These are phyloP conservation scores for Cyclotella kingstonii DNA, from an alignment of 108 stramenopile species.

Conservation along the genomic window DNA sequence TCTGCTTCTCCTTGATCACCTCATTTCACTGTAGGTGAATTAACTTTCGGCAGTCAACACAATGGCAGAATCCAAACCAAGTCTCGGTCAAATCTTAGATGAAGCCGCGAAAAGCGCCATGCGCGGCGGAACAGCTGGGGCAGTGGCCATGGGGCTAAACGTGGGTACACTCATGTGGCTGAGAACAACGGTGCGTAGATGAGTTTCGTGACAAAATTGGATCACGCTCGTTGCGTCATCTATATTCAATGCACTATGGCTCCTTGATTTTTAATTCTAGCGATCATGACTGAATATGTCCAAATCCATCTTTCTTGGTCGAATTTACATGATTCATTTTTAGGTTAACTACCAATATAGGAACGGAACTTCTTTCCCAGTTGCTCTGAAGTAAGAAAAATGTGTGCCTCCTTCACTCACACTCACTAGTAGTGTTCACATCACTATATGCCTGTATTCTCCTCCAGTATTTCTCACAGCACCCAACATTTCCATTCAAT, in stretches of 20 bases:
- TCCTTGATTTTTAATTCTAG: background rate
- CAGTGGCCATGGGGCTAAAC: conserved; percentile 85
- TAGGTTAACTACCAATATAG: conserved; percentile 98
- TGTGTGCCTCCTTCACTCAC: too few species aligned
- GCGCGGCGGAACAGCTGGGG: conserved; percentile 85
- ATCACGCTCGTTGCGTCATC: background rate
- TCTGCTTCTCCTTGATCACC: too few species aligned
- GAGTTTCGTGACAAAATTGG: background rate
- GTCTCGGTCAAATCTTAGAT: conserved; percentile 60
- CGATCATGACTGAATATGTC: conserved; percentile 1
- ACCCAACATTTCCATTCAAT: background rate
- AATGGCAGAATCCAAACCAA: conserved; percentile 23
- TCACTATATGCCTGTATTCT: too few species aligned
- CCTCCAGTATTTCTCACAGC: background rate
- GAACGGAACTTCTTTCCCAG: conserved; percentile 90
- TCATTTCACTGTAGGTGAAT: too few species aligned
- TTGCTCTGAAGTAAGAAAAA: conserved; percentile 67
- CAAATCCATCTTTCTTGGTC: background rate
- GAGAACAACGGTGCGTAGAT: conserved; percentile 73
- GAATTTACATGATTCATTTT: background rate
- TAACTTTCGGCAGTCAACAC: conserved; percentile 3
- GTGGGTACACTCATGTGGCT: conserved; percentile 85
- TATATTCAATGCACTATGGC: background rate
- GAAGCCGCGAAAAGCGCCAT: conserved; percentile 67
- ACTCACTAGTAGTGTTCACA: too few species aligned